A percentile compares a stretch with the other conserved stretches of the same genome.
Evolutionary conservation across 208 protist genomes (phyloP).

Genomic region (Eutreptiella sp.): DNA sequence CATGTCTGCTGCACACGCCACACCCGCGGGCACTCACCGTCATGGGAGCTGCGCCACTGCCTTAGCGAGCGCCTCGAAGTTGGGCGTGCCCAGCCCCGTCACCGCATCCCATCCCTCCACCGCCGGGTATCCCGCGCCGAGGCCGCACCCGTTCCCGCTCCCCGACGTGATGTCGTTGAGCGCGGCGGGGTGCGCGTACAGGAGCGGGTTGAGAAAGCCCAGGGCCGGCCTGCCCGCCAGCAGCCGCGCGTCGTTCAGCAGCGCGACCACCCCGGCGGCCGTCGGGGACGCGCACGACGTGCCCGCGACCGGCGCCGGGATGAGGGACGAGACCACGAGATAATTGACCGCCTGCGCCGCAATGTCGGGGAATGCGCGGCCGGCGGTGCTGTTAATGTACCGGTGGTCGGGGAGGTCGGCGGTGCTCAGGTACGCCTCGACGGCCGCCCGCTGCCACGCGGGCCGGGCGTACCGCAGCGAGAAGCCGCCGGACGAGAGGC

Average conservation of each 20-base stretch:
- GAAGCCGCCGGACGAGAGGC: slow-evolving; percentile 30
- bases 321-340: slow-evolving; percentile 16
- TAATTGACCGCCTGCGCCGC: slow-evolving; percentile 11
- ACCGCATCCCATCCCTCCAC: slow-evolving; percentile 38
- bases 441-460: slow-evolving; percentile 15
- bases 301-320: slow-evolving; percentile 26
- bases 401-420: slow-evolving; percentile 1
- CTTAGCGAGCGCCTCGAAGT: too few species aligned
- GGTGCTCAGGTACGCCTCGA: slow-evolving; percentile 11
- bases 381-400: slow-evolving; percentile 21
- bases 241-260: slow-evolving; percentile 42
- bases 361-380: slow-evolving; percentile 38
- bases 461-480: slow-evolving; percentile 22
- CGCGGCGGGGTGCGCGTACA: slow-evolving; percentile 36
- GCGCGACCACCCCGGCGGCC: slow-evolving; percentile 37
- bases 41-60: too few species aligned
- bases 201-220: slow-evolving; percentile 52
- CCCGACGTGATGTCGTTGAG: slow-evolving; percentile 46
- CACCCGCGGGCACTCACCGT: too few species aligned
- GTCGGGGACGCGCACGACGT: slow-evolving; percentile 36
- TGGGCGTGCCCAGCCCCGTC: slow-evolving; percentile 43
- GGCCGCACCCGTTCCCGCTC: slow-evolving; percentile 26
- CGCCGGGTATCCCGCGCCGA: slow-evolving; percentile 32
- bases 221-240: slow-evolving; percentile 34
- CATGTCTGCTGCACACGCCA: too few species aligned